Conservation (phyloP, 768 basidiomycete genomes). For the Lactarius quietus region DNA sequence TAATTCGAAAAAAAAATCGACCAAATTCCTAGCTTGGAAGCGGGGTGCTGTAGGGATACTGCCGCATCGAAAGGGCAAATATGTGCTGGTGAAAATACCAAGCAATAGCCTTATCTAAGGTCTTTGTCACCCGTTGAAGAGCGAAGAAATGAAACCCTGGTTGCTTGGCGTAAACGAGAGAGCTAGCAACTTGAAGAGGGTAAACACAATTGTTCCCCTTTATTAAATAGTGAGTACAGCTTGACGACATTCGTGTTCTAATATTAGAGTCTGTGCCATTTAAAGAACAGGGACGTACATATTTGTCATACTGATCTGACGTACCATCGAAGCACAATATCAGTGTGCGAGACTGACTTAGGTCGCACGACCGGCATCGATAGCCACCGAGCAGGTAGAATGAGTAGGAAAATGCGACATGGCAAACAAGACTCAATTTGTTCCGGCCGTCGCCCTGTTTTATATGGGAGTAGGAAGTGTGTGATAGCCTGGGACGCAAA, state of each 20-base stretch:
- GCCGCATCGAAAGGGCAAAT: no score
- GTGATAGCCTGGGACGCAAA: background rate
- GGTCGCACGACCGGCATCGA: background rate
- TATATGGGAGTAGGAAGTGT: background rate
- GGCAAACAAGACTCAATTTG: background rate
- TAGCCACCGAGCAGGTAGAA: background rate
- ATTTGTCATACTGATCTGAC: slow-evolving; percentile 5
- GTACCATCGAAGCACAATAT: slow-evolving; percentile 24
- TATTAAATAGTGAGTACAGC: slow-evolving; percentile 36
- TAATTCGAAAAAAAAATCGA: no score
- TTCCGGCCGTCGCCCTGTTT: background rate
- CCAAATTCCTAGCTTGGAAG: no score
- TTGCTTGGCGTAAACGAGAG: slow-evolving; percentile 34
- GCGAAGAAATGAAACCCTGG: slow-evolving; percentile 62
- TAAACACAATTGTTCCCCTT: slow-evolving; percentile 35
- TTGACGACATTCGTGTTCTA: slow-evolving; percentile 43
- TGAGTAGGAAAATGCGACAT: background rate
- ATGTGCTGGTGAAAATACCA: slow-evolving; percentile 74
- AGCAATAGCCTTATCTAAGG: slow-evolving; percentile 65
- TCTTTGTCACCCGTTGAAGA: slow-evolving; percentile 54
- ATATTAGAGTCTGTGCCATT: background rate
- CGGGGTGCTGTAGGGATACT: no score
- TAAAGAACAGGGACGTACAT: background rate
- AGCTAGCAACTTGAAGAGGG: background rate
- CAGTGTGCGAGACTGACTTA: slow-evolving; percentile 4